Conservation (phyloP, 2,329 filamentous ascomycete species). For the Grosmannia huntii region DNA sequence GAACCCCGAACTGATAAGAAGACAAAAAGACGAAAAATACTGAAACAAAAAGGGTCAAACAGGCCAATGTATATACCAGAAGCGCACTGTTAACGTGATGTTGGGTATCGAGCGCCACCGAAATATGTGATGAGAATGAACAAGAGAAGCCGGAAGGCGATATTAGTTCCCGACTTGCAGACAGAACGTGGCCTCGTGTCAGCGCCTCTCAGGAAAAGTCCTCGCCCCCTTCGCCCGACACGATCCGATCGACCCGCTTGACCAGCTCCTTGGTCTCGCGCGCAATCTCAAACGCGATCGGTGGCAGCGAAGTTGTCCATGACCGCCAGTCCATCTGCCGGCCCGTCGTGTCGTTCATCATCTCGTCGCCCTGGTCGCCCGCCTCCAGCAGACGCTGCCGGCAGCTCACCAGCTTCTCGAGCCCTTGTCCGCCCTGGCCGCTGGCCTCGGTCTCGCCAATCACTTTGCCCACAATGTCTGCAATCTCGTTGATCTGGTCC, state of each 20-base stretch:
- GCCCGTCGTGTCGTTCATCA: constrained; percentile 34
- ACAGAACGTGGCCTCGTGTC: neutral
- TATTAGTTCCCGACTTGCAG: neutral
- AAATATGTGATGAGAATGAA: neutral
- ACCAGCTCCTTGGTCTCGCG: constrained; percentile 68
- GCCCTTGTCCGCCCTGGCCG: constrained; percentile 34
- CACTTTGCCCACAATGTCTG: constrained; percentile 56
- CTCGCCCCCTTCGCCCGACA: constrained; percentile 12
- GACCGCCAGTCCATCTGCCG: constrained; percentile 44
- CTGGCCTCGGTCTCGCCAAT: constrained; percentile 50
- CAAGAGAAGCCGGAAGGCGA: neutral
- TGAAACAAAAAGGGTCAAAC: neutral
- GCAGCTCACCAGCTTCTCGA: constrained; percentile 47
- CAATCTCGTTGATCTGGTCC: constrained; percentile 58
- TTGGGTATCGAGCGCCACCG: constrained; percentile 1
- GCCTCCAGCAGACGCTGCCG: constrained; percentile 53
- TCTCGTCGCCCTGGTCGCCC: constrained; percentile 45
- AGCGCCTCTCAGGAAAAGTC: constrained; percentile 15
- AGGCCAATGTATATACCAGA: neutral
- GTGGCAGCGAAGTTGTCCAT: constrained; percentile 61
- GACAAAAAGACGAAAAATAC: neutral
- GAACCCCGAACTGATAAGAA: constrained; percentile 1
- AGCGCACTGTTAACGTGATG: neutral
- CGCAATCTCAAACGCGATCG: constrained; percentile 78
- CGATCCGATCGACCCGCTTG: constrained; percentile 16